A percentile compares a stretch with the other conserved stretches of the same genome.
These are phyloP conservation scores for Calonectria multiphialidica DNA, from an alignment of 2,329 filamentous ascomycete species.

Conservation along the genomic window DNA sequence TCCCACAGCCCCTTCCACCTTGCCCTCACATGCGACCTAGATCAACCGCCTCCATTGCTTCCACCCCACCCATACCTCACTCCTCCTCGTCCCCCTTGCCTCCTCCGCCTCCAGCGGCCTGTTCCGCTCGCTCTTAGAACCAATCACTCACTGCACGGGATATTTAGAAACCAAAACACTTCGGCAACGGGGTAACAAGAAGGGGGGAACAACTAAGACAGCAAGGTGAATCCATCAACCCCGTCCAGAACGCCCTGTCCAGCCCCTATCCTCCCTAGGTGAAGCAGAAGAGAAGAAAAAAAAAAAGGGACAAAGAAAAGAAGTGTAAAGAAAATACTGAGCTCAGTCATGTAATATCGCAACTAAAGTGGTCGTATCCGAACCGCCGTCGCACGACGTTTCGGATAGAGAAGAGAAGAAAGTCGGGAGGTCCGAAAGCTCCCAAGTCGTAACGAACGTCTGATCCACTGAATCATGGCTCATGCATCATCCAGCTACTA, in stretches of 20 bases:
- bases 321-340: slow-evolving; percentile 31
- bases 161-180: slow-evolving; percentile 24
- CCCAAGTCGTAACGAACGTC: slow-evolving; percentile 39
- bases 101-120: slow-evolving; percentile 4
- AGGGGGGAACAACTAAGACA: slow-evolving; percentile 20
- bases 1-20: neutral
- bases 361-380: slow-evolving; percentile 22
- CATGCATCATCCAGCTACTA: slow-evolving; percentile 44
- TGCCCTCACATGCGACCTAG: slow-evolving; percentile 20
- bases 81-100: neutral
- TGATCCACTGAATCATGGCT: slow-evolving; percentile 38
- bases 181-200: slow-evolving; percentile 18
- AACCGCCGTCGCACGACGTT: slow-evolving; percentile 27
- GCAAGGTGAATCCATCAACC: slow-evolving; percentile 13
- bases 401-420: slow-evolving; percentile 30
- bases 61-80: slow-evolving; percentile 10
- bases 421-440: slow-evolving; percentile 25
- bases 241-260: slow-evolving; percentile 31
- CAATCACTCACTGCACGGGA: slow-evolving; percentile 12
- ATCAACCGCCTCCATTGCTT: slow-evolving; percentile 15
- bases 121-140: slow-evolving; percentile 9
- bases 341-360: slow-evolving; percentile 43
- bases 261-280: slow-evolving; percentile 31
- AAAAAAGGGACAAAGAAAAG: slow-evolving; percentile 20
- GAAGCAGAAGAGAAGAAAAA: slow-evolving; percentile 33